phyloP scores from a whole-genome alignment of 805 yeast genomes.

The Dipodascus albidus region DNA sequence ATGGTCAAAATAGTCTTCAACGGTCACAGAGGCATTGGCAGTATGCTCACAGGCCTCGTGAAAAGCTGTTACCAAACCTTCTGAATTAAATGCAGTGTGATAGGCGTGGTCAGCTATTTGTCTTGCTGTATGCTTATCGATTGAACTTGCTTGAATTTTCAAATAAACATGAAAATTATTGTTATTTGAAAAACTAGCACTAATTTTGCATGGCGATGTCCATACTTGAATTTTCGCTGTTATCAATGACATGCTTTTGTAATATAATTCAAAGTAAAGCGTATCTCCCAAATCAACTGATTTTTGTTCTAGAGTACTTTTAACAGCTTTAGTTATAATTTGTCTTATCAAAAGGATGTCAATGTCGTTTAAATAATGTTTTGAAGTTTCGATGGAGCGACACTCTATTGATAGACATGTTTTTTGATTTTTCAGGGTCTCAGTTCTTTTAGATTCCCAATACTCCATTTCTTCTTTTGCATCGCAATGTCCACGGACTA shows the following conservation, averaged over 20 bases:
- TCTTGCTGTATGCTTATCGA: background rate
- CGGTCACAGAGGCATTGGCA: background rate
- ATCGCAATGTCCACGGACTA: background rate
- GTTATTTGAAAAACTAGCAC: background rate
- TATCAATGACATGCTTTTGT: background rate
- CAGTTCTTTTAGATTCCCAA: background rate
- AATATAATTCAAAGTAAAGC: background rate
- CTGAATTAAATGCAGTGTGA: background rate
- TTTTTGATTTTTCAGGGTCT: background rate
- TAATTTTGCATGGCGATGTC: background rate
- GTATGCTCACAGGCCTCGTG: background rate
- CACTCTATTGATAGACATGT: background rate
- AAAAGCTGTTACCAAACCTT: background rate
- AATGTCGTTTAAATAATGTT: background rate
- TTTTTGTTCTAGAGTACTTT: background rate
- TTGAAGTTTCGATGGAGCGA: background rate
- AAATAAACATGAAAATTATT: background rate
- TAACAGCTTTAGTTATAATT: background rate
- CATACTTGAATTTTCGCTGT: background rate
- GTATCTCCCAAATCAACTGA: background rate
- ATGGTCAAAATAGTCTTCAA: background rate
- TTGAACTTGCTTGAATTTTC: background rate
- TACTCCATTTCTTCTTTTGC: background rate
- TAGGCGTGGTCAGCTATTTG: background rate
- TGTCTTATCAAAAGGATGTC: background rate